Base-by-base conservation (phyloP, 2,329 filamentous ascomycete species). In the Dactylonectria estremocensis region DNA sequence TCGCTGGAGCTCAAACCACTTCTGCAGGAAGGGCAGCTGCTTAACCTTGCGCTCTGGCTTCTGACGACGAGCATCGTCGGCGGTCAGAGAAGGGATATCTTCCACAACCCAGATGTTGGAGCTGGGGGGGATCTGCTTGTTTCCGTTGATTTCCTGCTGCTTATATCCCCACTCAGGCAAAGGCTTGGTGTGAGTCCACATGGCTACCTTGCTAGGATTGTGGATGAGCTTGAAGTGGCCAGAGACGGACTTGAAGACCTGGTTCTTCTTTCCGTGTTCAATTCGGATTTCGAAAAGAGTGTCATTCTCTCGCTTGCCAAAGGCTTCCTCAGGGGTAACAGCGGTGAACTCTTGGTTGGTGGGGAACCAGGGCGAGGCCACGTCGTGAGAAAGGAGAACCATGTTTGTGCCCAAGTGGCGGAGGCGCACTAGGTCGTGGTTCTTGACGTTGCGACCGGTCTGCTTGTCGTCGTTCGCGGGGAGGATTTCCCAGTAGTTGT, bases 321-420 rank as follows among this genome's bases (percentile, higher is more conserved):
- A 87, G 3, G 93, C 95, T 40, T 95, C 89, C 46, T 94, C 93
- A 2, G 88, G 76, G 13, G 90, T 81, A 7, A 95, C 91, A 14
- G 94, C 95, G 16, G 96, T 98, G 79, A 99, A 99, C 80, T 99
- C 96, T 82, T 99, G 96, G 87, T 99, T 99, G 68, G 96, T 99
- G 5, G 96, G 95, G 81, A 91, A 97, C 84, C 92, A 97, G 31
- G 96, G 96, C 59, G 96, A 99, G 20, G 96, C 96, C 70, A 99
- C 96, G 82, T 99, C 96, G 81, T 99, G 96, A 3, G 95, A 97
- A 63, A 99, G 84, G 24, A 99, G 91, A 72, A 95, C 87, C 48
- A 91, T 93, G 79, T 98, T 90, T 5, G 96, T 99, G 52, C 91
- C 91, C 50, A 97, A 73, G 79, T 99, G 96, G 73, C 93, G 91